Conservation (phyloP, 257 asterid genomes). For the Scutellaria galericulata region DNA sequence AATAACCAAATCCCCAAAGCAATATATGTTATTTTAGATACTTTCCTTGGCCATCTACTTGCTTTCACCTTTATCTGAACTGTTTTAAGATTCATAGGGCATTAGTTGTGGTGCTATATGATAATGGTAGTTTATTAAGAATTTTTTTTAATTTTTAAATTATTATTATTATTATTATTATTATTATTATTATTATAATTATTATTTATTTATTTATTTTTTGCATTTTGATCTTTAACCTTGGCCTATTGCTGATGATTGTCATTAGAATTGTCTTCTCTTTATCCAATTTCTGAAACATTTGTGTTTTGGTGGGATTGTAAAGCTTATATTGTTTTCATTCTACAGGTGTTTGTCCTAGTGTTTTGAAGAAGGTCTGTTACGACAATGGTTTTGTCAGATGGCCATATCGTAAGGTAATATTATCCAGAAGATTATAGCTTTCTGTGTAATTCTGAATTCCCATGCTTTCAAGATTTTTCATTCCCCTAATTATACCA, state of each 20-base stretch:
- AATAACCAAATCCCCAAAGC: neutral
- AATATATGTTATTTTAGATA: neutral
- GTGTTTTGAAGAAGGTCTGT: conserved; percentile 65
- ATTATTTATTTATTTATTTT: neutral
- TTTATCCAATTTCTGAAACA: neutral
- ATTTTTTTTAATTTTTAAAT: too few relatives aligned
- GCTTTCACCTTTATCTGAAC: neutral
- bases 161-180: neutral
- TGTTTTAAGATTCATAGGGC: conserved; percentile 16
- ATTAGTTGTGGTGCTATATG: neutral
- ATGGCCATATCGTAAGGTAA: conserved; percentile 78
- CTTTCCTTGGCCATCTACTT: neutral
- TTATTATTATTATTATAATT: neutral
- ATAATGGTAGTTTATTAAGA: neutral
- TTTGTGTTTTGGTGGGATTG: conserved; percentile 11
- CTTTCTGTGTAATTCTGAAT: neutral
- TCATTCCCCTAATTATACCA: neutral
- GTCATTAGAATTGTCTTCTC: neutral
- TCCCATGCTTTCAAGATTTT: neutral
- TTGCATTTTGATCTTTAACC: neutral
- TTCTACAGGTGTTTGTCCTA: conserved; percentile 65
- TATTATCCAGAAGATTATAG: conserved; percentile 7
- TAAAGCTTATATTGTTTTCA: conserved; percentile 5
- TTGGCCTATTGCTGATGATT: conserved; percentile 5
- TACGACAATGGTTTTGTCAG: conserved; percentile 67